Evolutionary conservation across 768 basidiomycete genomes (phyloP), one percentile per base, ranked within the genome.

Genomic region (Goffeauzyma gilvescens): DNA sequence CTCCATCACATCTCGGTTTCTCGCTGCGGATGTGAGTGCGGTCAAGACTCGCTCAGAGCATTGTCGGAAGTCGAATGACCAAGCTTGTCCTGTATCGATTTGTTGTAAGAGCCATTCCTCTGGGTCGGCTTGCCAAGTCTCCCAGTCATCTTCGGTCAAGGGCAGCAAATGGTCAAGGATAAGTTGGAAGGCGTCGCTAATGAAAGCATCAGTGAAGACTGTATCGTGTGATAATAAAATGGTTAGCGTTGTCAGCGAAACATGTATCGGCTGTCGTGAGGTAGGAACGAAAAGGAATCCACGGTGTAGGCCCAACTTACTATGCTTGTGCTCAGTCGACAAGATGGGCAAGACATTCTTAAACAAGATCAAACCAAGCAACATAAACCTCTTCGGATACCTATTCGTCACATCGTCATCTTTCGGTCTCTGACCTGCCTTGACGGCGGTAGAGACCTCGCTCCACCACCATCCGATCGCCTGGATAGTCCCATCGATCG

Each of bases 21-120:
- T 50, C 34, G 54, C 54, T 1, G 57, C 52, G 18, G 58, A 55
- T 25, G 55, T 60, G 21, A 63, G 38, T 3, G 80, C 76, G 68
- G 86, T 75, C 18, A 95, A 68, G 20, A 95, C 81, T n/a, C 86
- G 72, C 64, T 95, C 89, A 35, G 81, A 82, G 55, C 87, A 90
- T 1, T 87, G 78, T 50, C 90, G 72, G 46, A 93, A 74, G 54
- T 90, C 85, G 54, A 73, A 95, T 53, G 87, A 79, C 87, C 89
- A 95, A 44, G 81, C 75, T 28, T 89, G 86, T 32, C 76, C 81
- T 50, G 86, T 85, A 50, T 77, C 78, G 45, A 85, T 84, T 62
- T 95, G 86, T 8, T 75, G 63, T 46, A 84, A 82, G 9, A 90
- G 73, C 84, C 86, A 98, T 53, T 89, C 83, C 67, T 98, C 90